These are phyloP conservation scores for Phlyctochytrium arcticum DNA, from an alignment of 192 early-diverging fungal genomes.

Conservation along the genomic window DNA sequence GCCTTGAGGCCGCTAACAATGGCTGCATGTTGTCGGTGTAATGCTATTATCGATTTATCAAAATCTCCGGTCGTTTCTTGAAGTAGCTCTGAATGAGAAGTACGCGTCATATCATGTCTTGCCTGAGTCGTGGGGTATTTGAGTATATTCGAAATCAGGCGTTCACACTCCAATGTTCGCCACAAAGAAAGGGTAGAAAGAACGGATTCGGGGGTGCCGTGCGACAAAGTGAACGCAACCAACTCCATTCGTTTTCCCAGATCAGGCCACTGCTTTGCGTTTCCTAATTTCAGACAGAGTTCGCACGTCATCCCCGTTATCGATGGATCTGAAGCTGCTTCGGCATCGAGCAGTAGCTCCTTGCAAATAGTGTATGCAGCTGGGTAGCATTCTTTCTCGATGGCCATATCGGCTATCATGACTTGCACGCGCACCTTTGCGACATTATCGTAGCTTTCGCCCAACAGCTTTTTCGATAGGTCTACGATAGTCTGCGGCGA, in stretches of 20 bases:
- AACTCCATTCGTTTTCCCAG: slow-evolving; percentile 44
- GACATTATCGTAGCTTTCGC: slow-evolving; percentile 36
- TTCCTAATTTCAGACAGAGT: slow-evolving; percentile 19
- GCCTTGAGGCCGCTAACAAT: no score
- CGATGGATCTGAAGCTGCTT: no score
- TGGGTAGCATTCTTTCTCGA: slow-evolving; percentile 52
- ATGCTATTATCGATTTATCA: no score
- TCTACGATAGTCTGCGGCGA: slow-evolving; percentile 45
- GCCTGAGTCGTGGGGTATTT: no score
- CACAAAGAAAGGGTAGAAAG: slow-evolving; percentile 39
- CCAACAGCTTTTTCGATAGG: slow-evolving; percentile 49
- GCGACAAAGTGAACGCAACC: slow-evolving; percentile 49
- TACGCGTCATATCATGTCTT: no score
- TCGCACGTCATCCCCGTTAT: no score
- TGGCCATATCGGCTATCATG: slow-evolving; percentile 59
- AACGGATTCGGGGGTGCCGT: slow-evolving; percentile 47
- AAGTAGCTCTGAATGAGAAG: no score
- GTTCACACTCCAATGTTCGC: slow-evolving; percentile 34
- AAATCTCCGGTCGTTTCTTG: no score
- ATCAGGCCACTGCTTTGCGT: slow-evolving; percentile 25
- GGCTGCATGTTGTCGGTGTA: no score
- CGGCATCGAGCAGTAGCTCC: slow-evolving; percentile 41
- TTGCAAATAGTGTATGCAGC: slow-evolving; percentile 54
- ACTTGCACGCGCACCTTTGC: slow-evolving; percentile 54
- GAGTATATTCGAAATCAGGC: no score